Conservation (phyloP, 1,284 basidiomycete genomes). For the Cryptococcus sp. region DNA sequence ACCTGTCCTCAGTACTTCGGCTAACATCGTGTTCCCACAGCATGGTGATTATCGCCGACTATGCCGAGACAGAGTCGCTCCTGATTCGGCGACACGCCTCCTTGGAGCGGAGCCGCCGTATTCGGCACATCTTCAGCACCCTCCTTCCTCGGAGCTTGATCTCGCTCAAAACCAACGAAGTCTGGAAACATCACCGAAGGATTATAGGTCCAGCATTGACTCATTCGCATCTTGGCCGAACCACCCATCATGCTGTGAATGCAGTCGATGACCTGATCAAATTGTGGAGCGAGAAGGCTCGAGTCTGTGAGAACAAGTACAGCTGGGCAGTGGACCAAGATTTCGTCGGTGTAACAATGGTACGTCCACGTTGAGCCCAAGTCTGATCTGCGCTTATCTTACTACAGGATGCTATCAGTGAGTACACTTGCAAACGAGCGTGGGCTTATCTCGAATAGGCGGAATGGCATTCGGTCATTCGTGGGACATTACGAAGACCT, state of each 20-base stretch:
- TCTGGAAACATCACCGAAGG: constrained; percentile 36
- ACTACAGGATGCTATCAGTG: constrained; percentile 33
- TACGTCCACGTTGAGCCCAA: no score
- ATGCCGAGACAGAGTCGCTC: constrained; percentile 26
- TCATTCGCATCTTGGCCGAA: constrained; percentile 32
- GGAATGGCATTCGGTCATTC: constrained; percentile 39
- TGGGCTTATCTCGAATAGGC: constrained; percentile 12
- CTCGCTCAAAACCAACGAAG: constrained; percentile 25
- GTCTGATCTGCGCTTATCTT: neutral
- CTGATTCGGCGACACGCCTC: constrained; percentile 16
- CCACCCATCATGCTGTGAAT: constrained; percentile 29
- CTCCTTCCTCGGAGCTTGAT: constrained; percentile 33
- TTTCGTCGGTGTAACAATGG: neutral
- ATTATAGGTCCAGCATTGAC: constrained; percentile 38
- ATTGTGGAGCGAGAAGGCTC: constrained; percentile 24
- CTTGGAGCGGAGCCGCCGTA: constrained; percentile 28
- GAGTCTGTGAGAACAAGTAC: constrained; percentile 5
- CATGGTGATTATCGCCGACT: constrained; percentile 30
- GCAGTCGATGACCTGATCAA: constrained; percentile 24
- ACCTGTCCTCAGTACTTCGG: no score
- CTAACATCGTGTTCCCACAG: constrained; percentile 4
- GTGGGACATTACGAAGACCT: constrained; percentile 22
- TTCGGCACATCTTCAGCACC: constrained; percentile 23
- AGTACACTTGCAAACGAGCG: neutral
- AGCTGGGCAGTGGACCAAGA: constrained; percentile 20